phyloP scores from a whole-genome alignment of 2,329 filamentous ascomycete genomes.

The Simplicillium sp. region DNA sequence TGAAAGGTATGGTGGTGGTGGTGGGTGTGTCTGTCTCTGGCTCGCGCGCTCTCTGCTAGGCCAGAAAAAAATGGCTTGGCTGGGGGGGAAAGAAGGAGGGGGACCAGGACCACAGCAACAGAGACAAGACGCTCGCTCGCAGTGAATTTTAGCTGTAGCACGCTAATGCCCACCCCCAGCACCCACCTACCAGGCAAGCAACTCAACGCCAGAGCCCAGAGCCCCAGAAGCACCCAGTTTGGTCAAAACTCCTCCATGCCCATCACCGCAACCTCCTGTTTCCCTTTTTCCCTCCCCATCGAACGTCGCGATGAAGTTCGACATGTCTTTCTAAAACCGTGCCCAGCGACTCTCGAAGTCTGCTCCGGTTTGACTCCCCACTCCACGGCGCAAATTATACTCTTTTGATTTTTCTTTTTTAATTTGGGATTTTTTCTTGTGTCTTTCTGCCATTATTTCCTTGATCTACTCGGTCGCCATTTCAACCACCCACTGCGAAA shows the following conservation, averaged over 20 bases:
- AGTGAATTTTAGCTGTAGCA: too few relatives aligned
- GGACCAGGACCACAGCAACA: too few relatives aligned
- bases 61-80: too few relatives aligned
- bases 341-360: conserved; percentile 45
- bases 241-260: conserved; percentile 26
- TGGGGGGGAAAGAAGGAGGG: too few relatives aligned
- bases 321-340: conserved; percentile 39
- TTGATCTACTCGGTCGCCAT: conserved; percentile 8
- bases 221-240: too few relatives aligned
- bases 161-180: conserved; percentile 5
- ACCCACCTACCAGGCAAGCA: not conserved
- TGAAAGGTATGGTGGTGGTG: too few relatives aligned
- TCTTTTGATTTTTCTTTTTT: conserved; percentile 9
- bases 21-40: too few relatives aligned
- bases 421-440: conserved; percentile 10
- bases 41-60: too few relatives aligned
- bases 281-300: conserved; percentile 31
- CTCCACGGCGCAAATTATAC: conserved; percentile 21
- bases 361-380: conserved; percentile 34
- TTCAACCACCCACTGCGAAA: conserved; percentile 2
- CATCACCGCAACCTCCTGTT: conserved; percentile 15
- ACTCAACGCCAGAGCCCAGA: too few relatives aligned
- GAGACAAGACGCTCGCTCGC: too few relatives aligned
- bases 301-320: conserved; percentile 47
- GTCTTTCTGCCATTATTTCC: conserved; percentile 7